Conservation (phyloP, 73 alveolate genomes). For the Vitrella brassicaformis region DNA sequence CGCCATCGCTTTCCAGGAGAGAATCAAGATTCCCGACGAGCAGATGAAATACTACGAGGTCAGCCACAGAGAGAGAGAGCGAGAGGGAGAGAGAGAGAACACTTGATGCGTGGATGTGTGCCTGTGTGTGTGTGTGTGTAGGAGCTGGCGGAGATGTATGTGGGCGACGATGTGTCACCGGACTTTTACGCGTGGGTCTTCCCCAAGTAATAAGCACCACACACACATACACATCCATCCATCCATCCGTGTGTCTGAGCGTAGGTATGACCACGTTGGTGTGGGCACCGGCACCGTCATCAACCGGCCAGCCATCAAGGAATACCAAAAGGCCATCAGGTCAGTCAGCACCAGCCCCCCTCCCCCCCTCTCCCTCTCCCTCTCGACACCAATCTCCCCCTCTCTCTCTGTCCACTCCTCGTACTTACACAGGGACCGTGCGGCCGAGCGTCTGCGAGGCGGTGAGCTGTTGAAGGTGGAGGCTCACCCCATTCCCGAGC, state of each 20-base stretch:
- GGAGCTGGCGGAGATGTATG: constrained; percentile 48
- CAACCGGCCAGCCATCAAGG: constrained; percentile 38
- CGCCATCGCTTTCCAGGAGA: constrained; percentile 46
- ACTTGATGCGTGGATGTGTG: too few relatives aligned
- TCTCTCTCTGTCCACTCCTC: too few relatives aligned
- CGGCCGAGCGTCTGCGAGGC: constrained; percentile 29
- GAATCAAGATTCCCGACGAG: constrained; percentile 40
- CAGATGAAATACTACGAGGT: constrained; percentile 45
- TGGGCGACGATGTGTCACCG: constrained; percentile 46
- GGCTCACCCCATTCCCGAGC: constrained; percentile 53
- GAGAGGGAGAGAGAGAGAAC: too few relatives aligned
- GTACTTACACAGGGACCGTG: constrained; percentile 38
- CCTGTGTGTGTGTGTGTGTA: too few relatives aligned
- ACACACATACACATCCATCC: too few relatives aligned
- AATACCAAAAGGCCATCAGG: constrained; percentile 40
- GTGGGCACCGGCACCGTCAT: constrained; percentile 50
- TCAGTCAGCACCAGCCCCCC: too few relatives aligned
- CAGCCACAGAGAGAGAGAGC: too few relatives aligned
- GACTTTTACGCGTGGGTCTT: constrained; percentile 50
- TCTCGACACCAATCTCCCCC: too few relatives aligned
- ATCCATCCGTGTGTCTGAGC: too few relatives aligned
- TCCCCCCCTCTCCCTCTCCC: too few relatives aligned
- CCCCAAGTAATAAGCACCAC: too few relatives aligned
- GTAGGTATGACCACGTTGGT: constrained; percentile 46
- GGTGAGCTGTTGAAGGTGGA: constrained; percentile 45